Conservation (phyloP, 2,329 filamentous ascomycete species). For the Aspergillus flavus region DNA sequence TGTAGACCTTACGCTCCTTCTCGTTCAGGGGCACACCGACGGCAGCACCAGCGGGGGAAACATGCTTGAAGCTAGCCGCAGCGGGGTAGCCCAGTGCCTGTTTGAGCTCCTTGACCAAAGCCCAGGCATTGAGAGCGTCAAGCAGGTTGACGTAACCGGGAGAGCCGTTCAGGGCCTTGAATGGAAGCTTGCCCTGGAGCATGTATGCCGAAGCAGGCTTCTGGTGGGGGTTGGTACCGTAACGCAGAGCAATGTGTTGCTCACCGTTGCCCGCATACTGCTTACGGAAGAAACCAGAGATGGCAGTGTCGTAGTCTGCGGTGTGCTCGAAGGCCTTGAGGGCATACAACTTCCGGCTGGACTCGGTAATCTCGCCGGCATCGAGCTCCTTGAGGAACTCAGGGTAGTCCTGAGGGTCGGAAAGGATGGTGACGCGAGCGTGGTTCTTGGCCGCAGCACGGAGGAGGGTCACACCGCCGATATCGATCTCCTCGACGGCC, state of each 20-base stretch:
- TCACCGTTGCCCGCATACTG: conserved; percentile 85
- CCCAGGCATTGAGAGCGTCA: conserved; percentile 95
- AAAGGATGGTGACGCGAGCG: conserved; percentile 90
- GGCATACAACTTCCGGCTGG: conserved; percentile 84
- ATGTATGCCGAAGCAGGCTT: conserved; percentile 90
- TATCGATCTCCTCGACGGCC: conserved; percentile 98
- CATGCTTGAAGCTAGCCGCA: conserved; percentile 98
- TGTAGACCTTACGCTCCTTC: conserved; percentile 95
- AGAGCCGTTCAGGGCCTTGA: conserved; percentile 86
- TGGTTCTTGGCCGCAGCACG: conserved; percentile 98
- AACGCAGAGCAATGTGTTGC: conserved; percentile 84
- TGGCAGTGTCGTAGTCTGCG: conserved; percentile 92
- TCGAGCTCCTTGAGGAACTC: conserved; percentile 91
- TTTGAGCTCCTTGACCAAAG: conserved; percentile 93
- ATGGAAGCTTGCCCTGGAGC: conserved; percentile 75
- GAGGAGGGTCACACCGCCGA: conserved; percentile 94
- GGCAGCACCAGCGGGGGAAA: conserved; percentile 92
- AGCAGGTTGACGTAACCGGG: conserved; percentile 98
- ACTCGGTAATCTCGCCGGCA: conserved; percentile 79
- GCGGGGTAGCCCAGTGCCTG: conserved; percentile 83
- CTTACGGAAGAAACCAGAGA: conserved; percentile 96
- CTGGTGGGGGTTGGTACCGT: conserved; percentile 97
- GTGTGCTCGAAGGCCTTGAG: conserved; percentile 99
- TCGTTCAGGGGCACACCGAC: conserved; percentile 85
- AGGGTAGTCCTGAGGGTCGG: conserved; percentile 89